These are phyloP conservation scores for Forsythia viridissima DNA, from an alignment of 257 asterid genomes.

Conservation along the genomic window DNA sequence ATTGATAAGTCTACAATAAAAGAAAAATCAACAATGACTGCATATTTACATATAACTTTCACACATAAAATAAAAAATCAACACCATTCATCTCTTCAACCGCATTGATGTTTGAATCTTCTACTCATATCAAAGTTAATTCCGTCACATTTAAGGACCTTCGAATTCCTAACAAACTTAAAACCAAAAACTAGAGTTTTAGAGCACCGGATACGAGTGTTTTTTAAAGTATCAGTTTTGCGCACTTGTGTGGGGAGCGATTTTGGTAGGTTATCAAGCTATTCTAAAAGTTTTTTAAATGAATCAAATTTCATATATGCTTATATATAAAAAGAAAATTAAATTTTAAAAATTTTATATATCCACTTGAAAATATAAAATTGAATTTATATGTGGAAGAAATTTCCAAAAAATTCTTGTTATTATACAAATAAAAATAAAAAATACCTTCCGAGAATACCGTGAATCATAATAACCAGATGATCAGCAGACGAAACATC, in stretches of 20 bases:
- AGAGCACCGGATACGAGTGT: too few relatives aligned
- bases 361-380: too few relatives aligned
- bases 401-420: not conserved
- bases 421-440: not conserved
- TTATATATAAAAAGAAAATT: too few relatives aligned
- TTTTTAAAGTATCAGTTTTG: too few relatives aligned
- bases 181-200: not conserved
- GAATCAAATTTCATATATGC: too few relatives aligned
- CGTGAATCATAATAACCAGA: conserved; percentile 94
- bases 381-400: too few relatives aligned
- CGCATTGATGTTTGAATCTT: not conserved
- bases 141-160: not conserved
- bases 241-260: too few relatives aligned
- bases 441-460: conserved; percentile 91
- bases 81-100: not conserved
- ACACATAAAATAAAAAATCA: not conserved
- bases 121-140: conserved; percentile 7
- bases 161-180: not conserved
- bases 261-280: too few relatives aligned
- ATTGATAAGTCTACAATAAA: not conserved
- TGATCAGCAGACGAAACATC: conserved; percentile 83
- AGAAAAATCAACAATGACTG: not conserved
- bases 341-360: too few relatives aligned
- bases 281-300: too few relatives aligned
- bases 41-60: not conserved